Evolutionary conservation across 1,284 basidiomycete species (phyloP), one percentile per base, ranked within the genome.

Genomic region (Fomes fomentarius): DNA sequence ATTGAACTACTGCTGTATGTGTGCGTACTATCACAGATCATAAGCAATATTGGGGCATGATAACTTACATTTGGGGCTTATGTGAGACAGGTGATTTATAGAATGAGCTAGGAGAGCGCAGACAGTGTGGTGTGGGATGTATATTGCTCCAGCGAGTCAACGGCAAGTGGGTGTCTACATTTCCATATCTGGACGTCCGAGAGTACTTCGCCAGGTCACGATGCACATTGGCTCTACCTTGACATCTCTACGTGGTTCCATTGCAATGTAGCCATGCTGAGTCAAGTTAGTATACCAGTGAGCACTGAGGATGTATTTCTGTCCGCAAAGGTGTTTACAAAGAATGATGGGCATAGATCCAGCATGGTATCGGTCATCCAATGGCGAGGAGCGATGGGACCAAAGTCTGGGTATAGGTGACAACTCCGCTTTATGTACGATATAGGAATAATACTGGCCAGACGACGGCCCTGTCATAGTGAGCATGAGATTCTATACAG

Each of bases 331-430:
- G 59, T 28, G 56, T 70, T 73, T 1, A 71, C 57, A 53, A 61
- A 69, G 47, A 72, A 73, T 7, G 47, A 58, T 9, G 22, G 21
- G 50, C 67, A 70, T 25, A 49, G 4, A 11, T 75, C 69, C 7
- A 73, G 60, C 19, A 75, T 71, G 56, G 64, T 72, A 33, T 48
- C 58, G 42, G 61, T 69, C 2, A 64, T 67, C 73, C 72, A 75
- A 17, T 61, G 50, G 10, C 48, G 51, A 5, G 69, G 70, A 11
- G 59, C 66, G 4, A 58, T 34, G 30, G 45, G 17, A 10, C 45
- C 45, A 37, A 47, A 47, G 22, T 47, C 30, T 2, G 45, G 45
- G n/a, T 25, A 31, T 11, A 47, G 34, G 17, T 47, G 45, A 30
- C 31, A 35, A 21, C 19, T n/a, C 25, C 45, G 22, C 19, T 25